Evolutionary conservation across 2,329 filamentous ascomycete species (phyloP).

Genomic region (Diaporthe aspalathi): DNA sequence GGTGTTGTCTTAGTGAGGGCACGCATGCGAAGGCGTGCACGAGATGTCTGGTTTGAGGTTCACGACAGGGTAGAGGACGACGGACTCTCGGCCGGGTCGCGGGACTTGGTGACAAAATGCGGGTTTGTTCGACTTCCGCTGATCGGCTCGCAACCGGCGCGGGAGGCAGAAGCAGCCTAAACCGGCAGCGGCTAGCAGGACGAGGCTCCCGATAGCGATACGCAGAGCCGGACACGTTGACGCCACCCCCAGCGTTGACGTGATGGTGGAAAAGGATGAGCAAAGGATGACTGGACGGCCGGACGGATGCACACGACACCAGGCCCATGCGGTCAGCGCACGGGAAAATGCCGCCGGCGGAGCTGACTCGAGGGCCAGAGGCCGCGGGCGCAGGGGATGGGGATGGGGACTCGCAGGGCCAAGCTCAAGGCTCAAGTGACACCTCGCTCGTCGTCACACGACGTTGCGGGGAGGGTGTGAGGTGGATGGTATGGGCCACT

Average conservation of each 20-base stretch:
- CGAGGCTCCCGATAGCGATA: slow-evolving; percentile 3
- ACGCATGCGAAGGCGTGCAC: neutral
- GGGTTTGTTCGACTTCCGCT: slow-evolving; percentile 21
- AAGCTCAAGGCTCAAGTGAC: slow-evolving; percentile 25
- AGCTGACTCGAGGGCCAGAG: slow-evolving; percentile 7
- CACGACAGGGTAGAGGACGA: neutral
- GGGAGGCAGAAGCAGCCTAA: slow-evolving; percentile 8
- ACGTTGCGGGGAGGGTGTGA: neutral
- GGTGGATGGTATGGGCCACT: too few relatives aligned
- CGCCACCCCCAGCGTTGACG: slow-evolving; percentile 34
- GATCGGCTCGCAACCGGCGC: slow-evolving; percentile 28
- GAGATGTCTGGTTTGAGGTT: neutral
- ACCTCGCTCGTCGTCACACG: slow-evolving; percentile 19
- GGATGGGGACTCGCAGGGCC: slow-evolving; percentile 7
- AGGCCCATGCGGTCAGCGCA: slow-evolving; percentile 26
- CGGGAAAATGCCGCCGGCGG: neutral
- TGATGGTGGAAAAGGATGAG: slow-evolving; percentile 30
- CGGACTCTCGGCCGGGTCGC: neutral
- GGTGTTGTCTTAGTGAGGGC: neutral
- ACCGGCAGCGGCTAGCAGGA: slow-evolving; percentile 35
- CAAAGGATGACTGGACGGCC: slow-evolving; percentile 15
- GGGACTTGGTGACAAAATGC: neutral
- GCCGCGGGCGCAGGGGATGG: slow-evolving; percentile 9
- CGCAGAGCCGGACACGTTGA: slow-evolving; percentile 21
- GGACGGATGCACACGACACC: slow-evolving; percentile 15